Conservation (phyloP, 768 basidiomycete species). For the Trametes elegans region DNA sequence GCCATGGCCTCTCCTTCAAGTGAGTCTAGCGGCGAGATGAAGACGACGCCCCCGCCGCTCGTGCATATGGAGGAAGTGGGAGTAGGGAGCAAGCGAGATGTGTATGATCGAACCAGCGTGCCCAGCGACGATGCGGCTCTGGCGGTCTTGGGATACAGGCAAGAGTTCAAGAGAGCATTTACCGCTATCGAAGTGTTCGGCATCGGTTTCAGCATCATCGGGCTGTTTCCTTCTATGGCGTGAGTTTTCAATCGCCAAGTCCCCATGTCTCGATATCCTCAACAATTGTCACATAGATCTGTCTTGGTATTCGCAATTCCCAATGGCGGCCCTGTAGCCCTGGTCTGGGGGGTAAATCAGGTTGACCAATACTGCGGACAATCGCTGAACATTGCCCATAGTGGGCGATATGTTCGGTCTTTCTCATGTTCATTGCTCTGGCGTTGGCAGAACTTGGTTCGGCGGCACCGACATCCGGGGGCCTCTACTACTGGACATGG, state of each 20-base stretch:
- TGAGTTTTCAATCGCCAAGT: not conserved
- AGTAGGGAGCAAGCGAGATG: no score
- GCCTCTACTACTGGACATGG: slow-evolving; percentile 39
- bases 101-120: no score
- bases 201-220: slow-evolving; percentile 32
- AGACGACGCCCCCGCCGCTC: no score
- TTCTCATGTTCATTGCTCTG: slow-evolving; percentile 34
- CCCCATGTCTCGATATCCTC: not conserved
- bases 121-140: slow-evolving; percentile 36
- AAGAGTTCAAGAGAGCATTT: slow-evolving; percentile 56
- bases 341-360: slow-evolving; percentile 74
- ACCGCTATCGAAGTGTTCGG: slow-evolving; percentile 43
- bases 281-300: slow-evolving; percentile 30
- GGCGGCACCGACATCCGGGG: slow-evolving; percentile 36
- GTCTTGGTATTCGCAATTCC: slow-evolving; percentile 54
- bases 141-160: slow-evolving; percentile 44
- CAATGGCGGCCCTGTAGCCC: slow-evolving; percentile 64
- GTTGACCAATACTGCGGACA: slow-evolving; percentile 19
- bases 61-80: no score
- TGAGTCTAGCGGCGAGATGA: no score
- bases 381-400: not conserved
- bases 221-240: slow-evolving; percentile 28
- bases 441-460: slow-evolving; percentile 37
- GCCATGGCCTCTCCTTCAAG: no score
- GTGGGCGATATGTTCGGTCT: slow-evolving; percentile 35